Evolutionary conservation across 768 basidiomycete genomes (phyloP).

Genomic region (Leucosporidium scottii): DNA sequence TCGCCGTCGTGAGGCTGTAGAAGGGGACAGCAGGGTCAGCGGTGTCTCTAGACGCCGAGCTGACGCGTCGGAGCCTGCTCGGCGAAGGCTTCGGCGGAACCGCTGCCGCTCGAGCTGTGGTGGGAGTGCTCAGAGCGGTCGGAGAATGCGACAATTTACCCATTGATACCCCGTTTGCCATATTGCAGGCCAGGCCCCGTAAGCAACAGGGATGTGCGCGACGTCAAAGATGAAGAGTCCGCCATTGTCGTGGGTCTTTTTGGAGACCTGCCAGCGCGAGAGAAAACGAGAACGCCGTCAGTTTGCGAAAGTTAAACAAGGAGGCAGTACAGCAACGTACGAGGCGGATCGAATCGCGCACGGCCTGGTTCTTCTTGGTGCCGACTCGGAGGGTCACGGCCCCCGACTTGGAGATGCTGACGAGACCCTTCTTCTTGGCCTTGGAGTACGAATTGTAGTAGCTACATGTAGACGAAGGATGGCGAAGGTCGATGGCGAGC

Average conservation of each 20-base stretch:
- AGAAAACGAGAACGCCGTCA: no score
- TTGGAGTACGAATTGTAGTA: conserved; percentile 8
- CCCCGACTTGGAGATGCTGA: conserved; percentile 5
- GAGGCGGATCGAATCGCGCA: conserved; percentile 8
- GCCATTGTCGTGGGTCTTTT: background rate
- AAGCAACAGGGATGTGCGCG: conserved; percentile 7
- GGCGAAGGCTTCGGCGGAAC: no score
- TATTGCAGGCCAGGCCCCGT: conserved; percentile 6
- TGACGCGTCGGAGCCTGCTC: no score
- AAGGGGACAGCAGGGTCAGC: background rate
- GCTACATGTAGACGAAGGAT: background rate
- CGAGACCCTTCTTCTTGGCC: conserved; percentile 12
- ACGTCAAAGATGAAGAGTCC: conserved; percentile 17
- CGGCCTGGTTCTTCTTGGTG: conserved; percentile 3
- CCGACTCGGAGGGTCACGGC: conserved; percentile 2
- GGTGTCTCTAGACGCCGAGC: no score
- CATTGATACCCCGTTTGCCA: conserved; percentile 8
- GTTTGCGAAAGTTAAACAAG: no score
- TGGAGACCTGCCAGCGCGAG: no score
- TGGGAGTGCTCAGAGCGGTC: no score
- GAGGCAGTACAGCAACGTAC: background rate
- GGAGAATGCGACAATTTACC: no score
- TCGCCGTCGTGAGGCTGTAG: conserved; percentile 8
- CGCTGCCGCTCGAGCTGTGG: no score
- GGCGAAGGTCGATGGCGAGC: background rate